These are phyloP conservation scores for Biscutella laevigata DNA, from an alignment of 441 rosid genomes.

Conservation along the genomic window DNA sequence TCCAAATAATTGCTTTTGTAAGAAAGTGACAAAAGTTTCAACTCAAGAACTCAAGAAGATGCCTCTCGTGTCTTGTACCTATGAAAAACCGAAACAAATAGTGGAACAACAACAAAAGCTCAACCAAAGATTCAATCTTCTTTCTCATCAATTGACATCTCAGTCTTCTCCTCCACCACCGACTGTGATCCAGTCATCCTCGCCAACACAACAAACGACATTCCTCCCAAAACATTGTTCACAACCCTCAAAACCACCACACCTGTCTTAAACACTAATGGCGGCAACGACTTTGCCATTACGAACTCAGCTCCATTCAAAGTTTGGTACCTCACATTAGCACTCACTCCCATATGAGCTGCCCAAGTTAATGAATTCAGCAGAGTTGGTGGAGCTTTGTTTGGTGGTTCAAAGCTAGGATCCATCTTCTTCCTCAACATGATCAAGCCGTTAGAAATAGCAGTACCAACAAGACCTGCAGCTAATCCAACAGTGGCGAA, in stretches of 20 bases:
- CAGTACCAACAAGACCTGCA: conserved; percentile 87
- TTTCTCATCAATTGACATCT: conserved; percentile 25
- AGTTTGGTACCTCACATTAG: conserved; percentile 86
- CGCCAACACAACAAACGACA: conserved; percentile 79
- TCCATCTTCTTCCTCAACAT: conserved; percentile 89
- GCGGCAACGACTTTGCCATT: conserved; percentile 46
- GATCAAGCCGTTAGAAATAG: conserved; percentile 76
- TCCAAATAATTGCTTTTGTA: no score
- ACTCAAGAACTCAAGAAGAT: conserved; percentile 14
- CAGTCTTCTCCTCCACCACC: conserved; percentile 6
- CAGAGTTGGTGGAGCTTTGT: conserved; percentile 80
- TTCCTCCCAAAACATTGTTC: conserved; percentile 82
- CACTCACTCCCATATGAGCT: conserved; percentile 83
- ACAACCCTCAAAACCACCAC: conserved; percentile 67
- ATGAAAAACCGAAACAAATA: background rate
- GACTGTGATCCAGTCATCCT: conserved; percentile 50
- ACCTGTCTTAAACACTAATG: conserved; percentile 62
- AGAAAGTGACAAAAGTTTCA: conserved; percentile 6
- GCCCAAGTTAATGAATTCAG: conserved; percentile 94
- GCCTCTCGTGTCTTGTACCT: conserved; percentile 3
- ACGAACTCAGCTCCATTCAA: conserved; percentile 72
- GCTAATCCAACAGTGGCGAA: conserved; percentile 45
- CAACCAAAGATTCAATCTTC: conserved; percentile 19
- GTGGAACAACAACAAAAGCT: conserved; percentile 8
- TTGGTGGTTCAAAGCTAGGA: conserved; percentile 75